Evolutionary conservation across 2,329 filamentous ascomycete species (phyloP), one percentile per base, ranked within the genome.

Genomic region (Calonectria henricotiae): DNA sequence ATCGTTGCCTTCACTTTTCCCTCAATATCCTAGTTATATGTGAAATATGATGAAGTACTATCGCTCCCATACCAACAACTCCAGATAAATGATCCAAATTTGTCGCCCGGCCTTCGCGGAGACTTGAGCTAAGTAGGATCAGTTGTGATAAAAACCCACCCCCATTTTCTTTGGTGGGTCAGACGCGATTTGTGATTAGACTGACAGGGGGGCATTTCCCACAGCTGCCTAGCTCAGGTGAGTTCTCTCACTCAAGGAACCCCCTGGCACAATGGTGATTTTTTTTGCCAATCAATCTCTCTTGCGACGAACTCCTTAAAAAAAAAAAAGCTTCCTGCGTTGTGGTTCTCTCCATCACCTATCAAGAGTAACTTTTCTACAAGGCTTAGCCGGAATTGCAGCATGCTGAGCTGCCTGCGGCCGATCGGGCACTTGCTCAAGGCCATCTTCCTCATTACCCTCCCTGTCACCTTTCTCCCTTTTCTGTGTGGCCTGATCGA

Each of bases 401-500:
- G 41, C 23, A 49, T 41, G 63, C 20, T 66, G 32, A 41, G 51
- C 32, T 30, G 44, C 25, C 30, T 68, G n/a, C 49, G 67, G 23
- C 67, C 51, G 7, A 23, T 54, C 37, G 27, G 55, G 46, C 20
- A 44, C 25, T 35, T 67, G 23, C 27, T 67, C 9, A 67, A 60
- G 30, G 37, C 35, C 12, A 37, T 70, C 35, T 32, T 67, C 27
- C 23, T 67, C 44, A 67, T 67, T 9, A 62, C 55, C 20, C 47
- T 70, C 13, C 68, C 63, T 25, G 55, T 63, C 44, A 70, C 68
- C 6, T 37, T 62, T 17, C 37, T 70, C 3, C 67, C 67, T n/a
- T 51, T 62, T 23, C 17, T 69, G 8, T 62, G 61, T 41, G 67
- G 67, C 17, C 43, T 69, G n/a, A 51, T 66, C 15, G 62, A 69